Conservation (phyloP, 1,284 basidiomycete genomes). For the Mycena citricolor region DNA sequence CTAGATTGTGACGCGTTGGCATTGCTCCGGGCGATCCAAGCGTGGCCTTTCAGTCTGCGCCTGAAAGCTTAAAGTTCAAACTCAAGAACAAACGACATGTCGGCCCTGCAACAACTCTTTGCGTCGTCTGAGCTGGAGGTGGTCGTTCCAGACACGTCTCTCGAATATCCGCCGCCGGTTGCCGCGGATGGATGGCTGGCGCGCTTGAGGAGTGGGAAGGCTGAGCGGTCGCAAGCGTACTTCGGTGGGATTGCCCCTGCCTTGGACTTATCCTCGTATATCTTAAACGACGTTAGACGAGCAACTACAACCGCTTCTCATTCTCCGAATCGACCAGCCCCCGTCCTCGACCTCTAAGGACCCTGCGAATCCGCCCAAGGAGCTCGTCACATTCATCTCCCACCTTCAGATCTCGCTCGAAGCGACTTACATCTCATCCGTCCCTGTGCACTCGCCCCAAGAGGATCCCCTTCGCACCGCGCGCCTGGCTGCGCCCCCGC, state of each 20-base stretch:
- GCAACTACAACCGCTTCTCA: conserved; percentile 68
- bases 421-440: conserved; percentile 74
- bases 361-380: conserved; percentile 47
- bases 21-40: too few relatives aligned
- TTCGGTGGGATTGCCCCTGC: conserved; percentile 57
- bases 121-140: conserved; percentile 61
- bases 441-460: conserved; percentile 18
- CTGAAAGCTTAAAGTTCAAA: too few relatives aligned
- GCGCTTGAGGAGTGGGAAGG: conserved; percentile 35
- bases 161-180: conserved; percentile 53
- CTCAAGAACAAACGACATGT: too few relatives aligned
- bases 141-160: conserved; percentile 61
- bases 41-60: too few relatives aligned
- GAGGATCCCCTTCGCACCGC: conserved; percentile 34
- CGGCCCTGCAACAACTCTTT: conserved; percentile 61
- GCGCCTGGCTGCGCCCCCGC: conserved; percentile 49
- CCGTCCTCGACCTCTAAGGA: conserved; percentile 34
- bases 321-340: conserved; percentile 50
- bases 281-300: conserved; percentile 45
- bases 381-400: conserved; percentile 63
- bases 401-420: conserved; percentile 79
- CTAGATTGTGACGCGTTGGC: too few relatives aligned
- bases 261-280: conserved; percentile 14
- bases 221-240: conserved; percentile 63
- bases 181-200: conserved; percentile 57